Conservation (phyloP, 202 grass and related monocot genomes). For the Elaeis oleifera region DNA sequence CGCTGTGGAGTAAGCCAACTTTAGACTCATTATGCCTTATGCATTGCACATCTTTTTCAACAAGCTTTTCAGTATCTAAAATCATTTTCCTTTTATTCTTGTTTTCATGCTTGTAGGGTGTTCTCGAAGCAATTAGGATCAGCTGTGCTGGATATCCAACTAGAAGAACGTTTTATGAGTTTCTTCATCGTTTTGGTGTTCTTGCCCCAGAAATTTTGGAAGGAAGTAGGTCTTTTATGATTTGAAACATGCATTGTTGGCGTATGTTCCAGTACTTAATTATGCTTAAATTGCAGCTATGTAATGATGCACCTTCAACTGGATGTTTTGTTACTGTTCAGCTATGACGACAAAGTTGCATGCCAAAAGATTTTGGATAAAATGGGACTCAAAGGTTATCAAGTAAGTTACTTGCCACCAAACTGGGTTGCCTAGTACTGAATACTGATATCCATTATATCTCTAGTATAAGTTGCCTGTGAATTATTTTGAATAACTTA, state of each 20-base stretch:
- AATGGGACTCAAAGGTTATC: conserved; percentile 17
- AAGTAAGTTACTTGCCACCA: neutral
- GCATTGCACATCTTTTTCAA: conserved; percentile 10
- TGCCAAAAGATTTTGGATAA: conserved; percentile 23
- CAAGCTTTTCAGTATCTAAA: conserved; percentile 1
- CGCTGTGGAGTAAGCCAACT: conserved; percentile 69
- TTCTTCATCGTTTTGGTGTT: conserved; percentile 23
- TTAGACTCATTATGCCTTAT: neutral
- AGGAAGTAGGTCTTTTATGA: conserved; percentile 18
- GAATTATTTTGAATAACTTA: too few species aligned
- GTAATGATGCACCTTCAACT: conserved; percentile 4
- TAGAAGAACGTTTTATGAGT: conserved; percentile 24
- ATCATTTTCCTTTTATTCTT: neutral
- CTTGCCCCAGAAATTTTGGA: conserved; percentile 25
- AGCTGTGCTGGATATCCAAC: conserved; percentile 31
- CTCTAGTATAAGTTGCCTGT: too few species aligned
- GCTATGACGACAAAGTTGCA: conserved; percentile 21
- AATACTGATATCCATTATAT: too few species aligned
- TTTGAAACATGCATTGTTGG: neutral
- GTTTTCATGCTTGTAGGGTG: conserved; percentile 9
- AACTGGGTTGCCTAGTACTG: too few species aligned
- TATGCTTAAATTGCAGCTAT: neutral
- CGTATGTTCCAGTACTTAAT: neutral
- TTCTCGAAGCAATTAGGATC: conserved; percentile 31
- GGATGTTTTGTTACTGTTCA: conserved; percentile 10